phyloP scores from a whole-genome alignment of 352 stramenopile genomes.

The Phytophthora niederhauseri region DNA sequence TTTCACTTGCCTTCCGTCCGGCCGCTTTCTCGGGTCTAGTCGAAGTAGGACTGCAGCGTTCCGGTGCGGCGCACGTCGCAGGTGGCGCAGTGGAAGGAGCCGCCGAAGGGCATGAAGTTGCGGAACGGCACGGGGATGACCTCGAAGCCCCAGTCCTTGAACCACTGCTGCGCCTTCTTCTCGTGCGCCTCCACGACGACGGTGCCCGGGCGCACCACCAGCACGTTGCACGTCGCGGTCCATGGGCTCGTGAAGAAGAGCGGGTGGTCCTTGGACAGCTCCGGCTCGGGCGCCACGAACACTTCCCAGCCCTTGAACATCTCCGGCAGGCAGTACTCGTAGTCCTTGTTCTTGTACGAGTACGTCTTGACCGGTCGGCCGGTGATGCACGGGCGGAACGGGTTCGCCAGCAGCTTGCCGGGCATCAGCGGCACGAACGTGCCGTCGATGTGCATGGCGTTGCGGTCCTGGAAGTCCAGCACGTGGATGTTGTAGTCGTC shows the following conservation, averaged over 20 bases:
- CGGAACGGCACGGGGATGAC: constrained; percentile 90
- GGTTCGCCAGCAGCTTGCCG: constrained; percentile 88
- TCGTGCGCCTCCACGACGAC: constrained; percentile 89
- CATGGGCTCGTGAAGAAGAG: constrained; percentile 92
- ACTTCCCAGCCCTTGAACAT: constrained; percentile 94
- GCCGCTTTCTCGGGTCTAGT: constrained; percentile 22
- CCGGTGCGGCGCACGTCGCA: constrained; percentile 86
- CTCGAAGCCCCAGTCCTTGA: constrained; percentile 91
- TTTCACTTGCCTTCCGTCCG: too few relatives aligned
- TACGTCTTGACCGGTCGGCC: constrained; percentile 86
- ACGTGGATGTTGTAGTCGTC: constrained; percentile 89
- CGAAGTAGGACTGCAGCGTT: constrained; percentile 89
- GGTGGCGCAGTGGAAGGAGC: constrained; percentile 91
- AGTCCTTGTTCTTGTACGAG: constrained; percentile 89
- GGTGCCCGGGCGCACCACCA: constrained; percentile 81
- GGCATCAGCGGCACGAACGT: constrained; percentile 89
- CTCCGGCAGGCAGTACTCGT: constrained; percentile 87
- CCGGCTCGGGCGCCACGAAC: constrained; percentile 85
- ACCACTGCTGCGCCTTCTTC: constrained; percentile 77
- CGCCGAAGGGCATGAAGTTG: constrained; percentile 92
- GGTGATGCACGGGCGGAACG: constrained; percentile 88
- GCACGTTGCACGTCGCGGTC: constrained; percentile 92
- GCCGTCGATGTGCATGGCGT: constrained; percentile 93
- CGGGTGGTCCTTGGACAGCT: constrained; percentile 79
- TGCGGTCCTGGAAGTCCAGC: constrained; percentile 91